phyloP scores from a whole-genome alignment of 441 rosid genomes.

The Gossypium schwendimanii region DNA sequence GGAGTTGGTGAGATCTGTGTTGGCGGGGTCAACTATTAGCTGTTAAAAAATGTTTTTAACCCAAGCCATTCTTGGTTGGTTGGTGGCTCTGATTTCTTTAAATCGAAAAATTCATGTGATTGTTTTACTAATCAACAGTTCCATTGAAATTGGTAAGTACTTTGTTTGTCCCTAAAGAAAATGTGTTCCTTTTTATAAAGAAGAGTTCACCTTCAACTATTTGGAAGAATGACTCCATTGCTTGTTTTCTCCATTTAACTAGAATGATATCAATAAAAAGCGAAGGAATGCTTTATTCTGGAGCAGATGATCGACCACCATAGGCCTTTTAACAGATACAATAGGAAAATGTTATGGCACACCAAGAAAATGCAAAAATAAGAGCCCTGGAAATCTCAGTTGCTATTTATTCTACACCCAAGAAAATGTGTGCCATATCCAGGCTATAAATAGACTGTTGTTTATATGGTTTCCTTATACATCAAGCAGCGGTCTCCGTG shows the following conservation, averaged over 20 bases:
- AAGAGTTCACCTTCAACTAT: neutral
- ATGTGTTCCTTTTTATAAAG: neutral
- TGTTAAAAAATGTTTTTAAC: neutral
- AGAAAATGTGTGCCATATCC: neutral
- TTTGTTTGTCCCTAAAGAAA: neutral
- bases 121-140: neutral
- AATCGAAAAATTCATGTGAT: neutral
- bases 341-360: neutral
- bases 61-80: neutral
- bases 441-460: neutral
- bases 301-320: neutral
- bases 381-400: conserved; percentile 6
- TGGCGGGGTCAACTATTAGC: neutral
- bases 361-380: neutral
- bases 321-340: neutral
- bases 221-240: neutral
- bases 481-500: conserved; percentile 48
- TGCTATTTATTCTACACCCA: conserved; percentile 8
- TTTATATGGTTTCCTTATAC: conserved; percentile 17
- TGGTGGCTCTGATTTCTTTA: neutral
- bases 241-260: neutral
- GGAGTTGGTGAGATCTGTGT: neutral
- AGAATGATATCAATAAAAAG: neutral
- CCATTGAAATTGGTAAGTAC: neutral
- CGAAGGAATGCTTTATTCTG: neutral